phyloP scores from a whole-genome alignment of 345 rosid genomes.

The Eucalyptus sp. region DNA sequence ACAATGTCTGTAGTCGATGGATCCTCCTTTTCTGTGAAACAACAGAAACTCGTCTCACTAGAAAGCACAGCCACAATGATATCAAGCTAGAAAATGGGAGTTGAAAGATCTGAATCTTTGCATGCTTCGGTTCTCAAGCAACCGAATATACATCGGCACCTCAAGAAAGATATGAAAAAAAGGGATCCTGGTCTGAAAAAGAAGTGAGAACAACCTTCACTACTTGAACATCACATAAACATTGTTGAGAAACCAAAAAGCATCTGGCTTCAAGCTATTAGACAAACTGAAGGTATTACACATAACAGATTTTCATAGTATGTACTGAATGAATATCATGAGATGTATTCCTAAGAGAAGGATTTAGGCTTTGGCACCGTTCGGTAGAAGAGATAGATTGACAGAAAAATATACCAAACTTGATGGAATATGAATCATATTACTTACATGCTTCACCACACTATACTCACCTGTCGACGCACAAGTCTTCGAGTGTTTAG shows the following conservation, averaged over 20 bases:
- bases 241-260: neutral
- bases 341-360: neutral
- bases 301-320: neutral
- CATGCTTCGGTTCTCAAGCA: neutral
- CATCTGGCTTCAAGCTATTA: neutral
- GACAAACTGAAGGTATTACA: neutral
- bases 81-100: neutral
- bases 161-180: neutral
- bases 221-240: neutral
- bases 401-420: neutral
- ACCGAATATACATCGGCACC: neutral
- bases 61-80: neutral
- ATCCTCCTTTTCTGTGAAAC: conserved; percentile 69
- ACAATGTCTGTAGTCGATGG: conserved; percentile 40
- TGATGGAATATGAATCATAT: neutral
- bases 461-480: conserved; percentile 72
- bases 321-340: neutral
- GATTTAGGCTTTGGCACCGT: neutral
- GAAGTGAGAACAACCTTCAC: neutral
- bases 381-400: neutral
- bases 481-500: conserved; percentile 77
- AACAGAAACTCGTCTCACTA: neutral
- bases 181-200: neutral
- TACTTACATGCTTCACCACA: neutral
- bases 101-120: neutral